Evolutionary conservation across 768 basidiomycete species (phyloP), one percentile per base, ranked within the genome.

Genomic region (Lyophyllum semitale): DNA sequence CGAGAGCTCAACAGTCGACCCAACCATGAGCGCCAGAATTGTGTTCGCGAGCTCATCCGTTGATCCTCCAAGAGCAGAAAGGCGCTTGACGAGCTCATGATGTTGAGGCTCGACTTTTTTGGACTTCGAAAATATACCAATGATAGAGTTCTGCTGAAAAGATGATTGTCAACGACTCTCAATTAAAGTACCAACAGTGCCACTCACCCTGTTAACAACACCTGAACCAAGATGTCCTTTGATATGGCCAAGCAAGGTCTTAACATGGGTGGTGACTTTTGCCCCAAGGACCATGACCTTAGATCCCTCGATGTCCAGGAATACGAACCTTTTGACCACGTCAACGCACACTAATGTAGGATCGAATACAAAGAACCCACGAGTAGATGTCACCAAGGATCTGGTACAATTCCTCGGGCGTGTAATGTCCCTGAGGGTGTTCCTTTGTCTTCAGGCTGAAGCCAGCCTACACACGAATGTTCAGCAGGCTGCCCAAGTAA

Each of bases 341-440:
- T 42, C 18, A 30, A n/a, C 44, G 27, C 4, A 20, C 15, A 26
- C n/a, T 18, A 15, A 12, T 20, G 25, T 20, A 22, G 27, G 20
- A 4, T n/a, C 6, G 12, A 12, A 43, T 48, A 27, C 4, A 40
- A 51, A 30, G 25, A 4, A 70, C 84, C 60, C 55, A 90, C 85
- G 82, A 71, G 68, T 91, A 93, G 48, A 93, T 87, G 20, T 89
- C 85, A 23, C 80, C 76, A 8, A 92, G 78, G 35, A 85, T 84
- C 17, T 76, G 69, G 59, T 81, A 89, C 41, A 93, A 71, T 62
- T 89, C 80, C 40, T 71, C 60, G 29, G 85, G 77, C 2, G 87
- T 87, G 63, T 83, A 89, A 32, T 73, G 71, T n/a, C 87, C 90
- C n/a, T 74, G 62, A 22, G 76, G 73, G 13, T 78, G 65, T 2